Base-by-base conservation (phyloP, 441 rosid genomes). In the Populus hybrid region DNA sequence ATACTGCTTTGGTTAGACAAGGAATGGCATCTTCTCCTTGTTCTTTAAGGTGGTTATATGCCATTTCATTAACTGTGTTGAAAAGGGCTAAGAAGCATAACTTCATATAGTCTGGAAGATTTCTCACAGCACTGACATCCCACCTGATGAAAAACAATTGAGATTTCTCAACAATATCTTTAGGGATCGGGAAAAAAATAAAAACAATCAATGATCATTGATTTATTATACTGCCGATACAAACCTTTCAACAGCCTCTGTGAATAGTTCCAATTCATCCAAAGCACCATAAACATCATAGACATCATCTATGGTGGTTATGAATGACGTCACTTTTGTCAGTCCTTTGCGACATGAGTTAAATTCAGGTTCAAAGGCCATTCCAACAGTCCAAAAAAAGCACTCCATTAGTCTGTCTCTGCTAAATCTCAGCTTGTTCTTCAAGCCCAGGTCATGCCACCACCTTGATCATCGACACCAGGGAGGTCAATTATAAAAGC, bases 341-440 rank as follows among this genome's bases (percentile, higher is more conserved):
- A 88, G 66, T 12, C 76, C 79, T 74, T 33, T 85, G 9, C 83
- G 74, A 38, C 74, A 80, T 0, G 78, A 56, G 45, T 81, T 75
- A 20, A 72, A 77, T 4, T 78, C 78, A 14, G 89, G 87, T 14
- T 86, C 82, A 65, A 11, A 68, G 16, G 65, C 45, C 68, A 84
- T 77, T 29, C 87, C 91, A 10, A 82, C 80, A 0, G 77, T 56
- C 82, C 84, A 88, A 65, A 83, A 76, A 84, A 82, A 88, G 82
- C 85, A 79, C 33, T 88, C 89, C 86, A 86, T 67, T 6, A 86
- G 73, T 59, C 89, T 80, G 73, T 88, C 88, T 75, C 90, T 79
- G 2, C 84, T 80, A 64, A 88, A 88, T 6, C 69, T 66, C 74
- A 86, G 40, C 28, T 78, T 73, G 10, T 61, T 76, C 12, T 83